A percentile compares a stretch with the other conserved stretches of the same genome.
phyloP scores from a whole-genome alignment of 345 rosid genomes.

The Excoecaria cochinchinensis region DNA sequence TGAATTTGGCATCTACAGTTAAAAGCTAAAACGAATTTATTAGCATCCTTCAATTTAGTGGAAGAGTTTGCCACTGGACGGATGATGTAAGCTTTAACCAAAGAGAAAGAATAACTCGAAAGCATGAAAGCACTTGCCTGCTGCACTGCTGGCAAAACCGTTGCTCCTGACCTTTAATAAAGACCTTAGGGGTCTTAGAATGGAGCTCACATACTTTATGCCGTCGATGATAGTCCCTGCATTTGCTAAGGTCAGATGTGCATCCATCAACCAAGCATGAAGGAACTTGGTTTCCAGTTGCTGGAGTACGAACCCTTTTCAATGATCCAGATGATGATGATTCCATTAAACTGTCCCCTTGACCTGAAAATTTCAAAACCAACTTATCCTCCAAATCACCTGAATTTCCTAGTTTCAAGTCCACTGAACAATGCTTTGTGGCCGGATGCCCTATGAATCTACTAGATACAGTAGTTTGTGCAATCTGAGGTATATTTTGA shows the following conservation, averaged over 20 bases:
- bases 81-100: too few species aligned
- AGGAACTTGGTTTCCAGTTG: constrained; percentile 41
- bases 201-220: constrained; percentile 78
- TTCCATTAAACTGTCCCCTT: constrained; percentile 43
- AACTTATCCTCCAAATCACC: constrained; percentile 26
- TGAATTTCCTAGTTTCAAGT: constrained; percentile 32
- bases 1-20: not conserved
- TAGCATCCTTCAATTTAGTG: not conserved
- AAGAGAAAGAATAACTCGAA: not conserved
- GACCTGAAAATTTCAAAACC: constrained; percentile 12
- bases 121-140: constrained; percentile 40
- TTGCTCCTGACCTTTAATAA: constrained; percentile 55
- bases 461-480: constrained; percentile 20
- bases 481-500: constrained; percentile 16
- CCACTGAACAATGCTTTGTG: constrained; percentile 22
- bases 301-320: constrained; percentile 48
- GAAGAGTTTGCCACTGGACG: not conserved
- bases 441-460: constrained; percentile 10
- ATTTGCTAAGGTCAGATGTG: constrained; percentile 57
- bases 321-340: constrained; percentile 46
- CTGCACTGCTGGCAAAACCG: constrained; percentile 90
- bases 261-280: constrained; percentile 82
- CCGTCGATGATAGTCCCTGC: constrained; percentile 71
- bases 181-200: constrained; percentile 60
- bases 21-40: not conserved